Base-by-base conservation (phyloP, 371 early-diverging fungal species). In the Mucor indicus region DNA sequence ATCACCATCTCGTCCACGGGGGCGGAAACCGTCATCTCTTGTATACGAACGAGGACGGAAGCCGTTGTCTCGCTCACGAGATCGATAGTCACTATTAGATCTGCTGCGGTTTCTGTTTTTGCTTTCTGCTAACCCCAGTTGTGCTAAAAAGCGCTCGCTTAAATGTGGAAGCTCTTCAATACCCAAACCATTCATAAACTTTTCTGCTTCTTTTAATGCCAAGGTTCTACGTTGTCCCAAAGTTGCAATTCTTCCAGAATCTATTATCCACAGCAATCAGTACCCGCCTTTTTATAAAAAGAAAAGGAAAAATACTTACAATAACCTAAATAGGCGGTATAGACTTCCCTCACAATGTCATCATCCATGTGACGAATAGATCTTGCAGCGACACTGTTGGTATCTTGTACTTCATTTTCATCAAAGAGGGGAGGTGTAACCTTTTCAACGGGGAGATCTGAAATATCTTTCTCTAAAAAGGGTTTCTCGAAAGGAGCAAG, bases 401-500 rank as follows among this genome's bases (percentile, higher is more conserved):
- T 48, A 16, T 54, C 60, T 9, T 32, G 10, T 12, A 40, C 19
- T 20, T 72, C 64, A 22, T 68, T 60, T 29, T 69, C 55, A 7
- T 67, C 39, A 24, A 72, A 32, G 42, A 66, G 62, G 13, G 62
- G 55, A 2, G 73, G 64, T 33, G 75, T 63, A 36, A 78, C 60
- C 41, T 75, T 55, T 21, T 72, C 62, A 15, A 85, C 51, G 6
- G 82, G 83, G 16, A 80, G 44, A 67, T 82, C 70, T 32, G 48
- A 40, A 13, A 85, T 45, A 23, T 68, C 73, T 5, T 57, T 39
- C 7, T 67, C 55, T 53, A 92, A 61, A 65, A 93, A 94, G 1
- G 54, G 38, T 48, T 81, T 64, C 60, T 99, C 99, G 48, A 89
- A 83, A 9, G 90, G 89, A 33, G 90, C 81, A 25, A 98, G 67